phyloP scores from a whole-genome alignment of 2,329 filamentous ascomycete genomes.

The Aspergillus novofumigatus region DNA sequence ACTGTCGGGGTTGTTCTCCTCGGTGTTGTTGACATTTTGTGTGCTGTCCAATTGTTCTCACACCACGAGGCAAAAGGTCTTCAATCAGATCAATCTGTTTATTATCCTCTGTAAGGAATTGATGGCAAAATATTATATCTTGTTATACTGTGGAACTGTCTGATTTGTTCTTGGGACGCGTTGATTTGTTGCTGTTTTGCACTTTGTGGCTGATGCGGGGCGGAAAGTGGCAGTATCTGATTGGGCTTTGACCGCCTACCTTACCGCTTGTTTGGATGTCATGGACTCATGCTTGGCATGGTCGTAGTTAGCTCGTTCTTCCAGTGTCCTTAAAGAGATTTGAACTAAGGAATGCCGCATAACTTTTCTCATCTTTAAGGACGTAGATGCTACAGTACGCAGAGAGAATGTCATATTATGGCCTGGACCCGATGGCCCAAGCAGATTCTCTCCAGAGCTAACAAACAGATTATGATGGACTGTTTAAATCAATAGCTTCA shows the following conservation, averaged over 20 bases:
- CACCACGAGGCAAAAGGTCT: too few species aligned
- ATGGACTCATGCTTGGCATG: too few species aligned
- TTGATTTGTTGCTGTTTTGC: background rate
- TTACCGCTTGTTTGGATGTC: background rate
- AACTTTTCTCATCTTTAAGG: background rate
- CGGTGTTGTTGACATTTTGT: constrained; percentile 8
- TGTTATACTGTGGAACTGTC: background rate
- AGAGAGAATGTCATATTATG: too few species aligned
- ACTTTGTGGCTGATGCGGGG: background rate
- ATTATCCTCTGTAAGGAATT: background rate
- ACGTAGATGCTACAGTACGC: background rate
- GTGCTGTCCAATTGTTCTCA: background rate
- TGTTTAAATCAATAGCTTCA: too few species aligned
- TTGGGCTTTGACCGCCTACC: background rate
- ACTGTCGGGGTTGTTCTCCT: constrained; percentile 28
- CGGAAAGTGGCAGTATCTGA: background rate
- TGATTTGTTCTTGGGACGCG: background rate
- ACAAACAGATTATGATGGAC: too few species aligned
- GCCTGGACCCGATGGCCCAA: too few species aligned
- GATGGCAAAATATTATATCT: background rate
- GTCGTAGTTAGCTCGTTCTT: background rate
- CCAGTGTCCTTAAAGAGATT: too few species aligned
- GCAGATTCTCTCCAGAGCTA: too few species aligned
- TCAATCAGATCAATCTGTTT: background rate
- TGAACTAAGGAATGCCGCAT: too few species aligned